A percentile compares a stretch with the other conserved stretches of the same genome.
Evolutionary conservation across 192 early-diverging fungal genomes (phyloP).

Genomic region (Geosiphon pyriformis): DNA sequence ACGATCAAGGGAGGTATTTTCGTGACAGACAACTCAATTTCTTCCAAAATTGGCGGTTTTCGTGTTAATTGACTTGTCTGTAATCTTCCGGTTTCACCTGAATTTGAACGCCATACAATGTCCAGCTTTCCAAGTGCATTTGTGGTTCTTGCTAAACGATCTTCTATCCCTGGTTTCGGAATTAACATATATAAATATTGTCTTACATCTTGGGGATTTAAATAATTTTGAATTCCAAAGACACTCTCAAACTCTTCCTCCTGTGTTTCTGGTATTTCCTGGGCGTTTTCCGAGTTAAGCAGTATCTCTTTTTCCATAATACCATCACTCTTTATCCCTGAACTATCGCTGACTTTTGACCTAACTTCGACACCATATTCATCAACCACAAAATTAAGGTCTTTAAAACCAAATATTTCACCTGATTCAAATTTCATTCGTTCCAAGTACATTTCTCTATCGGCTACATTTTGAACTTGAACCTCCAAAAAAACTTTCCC

Average conservation of each 20-base stretch:
- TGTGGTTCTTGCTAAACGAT: constrained; percentile 59
- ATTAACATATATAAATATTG: constrained; percentile 88
- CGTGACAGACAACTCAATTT: constrained; percentile 58
- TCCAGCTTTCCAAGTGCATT: constrained; percentile 89
- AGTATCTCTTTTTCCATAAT: constrained; percentile 23
- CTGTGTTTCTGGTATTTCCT: neutral
- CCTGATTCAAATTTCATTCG: constrained; percentile 79
- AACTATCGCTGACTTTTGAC: constrained; percentile 11
- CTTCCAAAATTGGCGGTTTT: constrained; percentile 71
- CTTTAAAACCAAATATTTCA: constrained; percentile 62
- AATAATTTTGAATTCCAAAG: constrained; percentile 50
- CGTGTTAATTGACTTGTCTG: constrained; percentile 90
- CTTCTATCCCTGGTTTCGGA: constrained; percentile 51
- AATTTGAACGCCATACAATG: constrained; percentile 89
- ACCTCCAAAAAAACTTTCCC: constrained; percentile 79
- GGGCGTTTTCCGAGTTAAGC: neutral
- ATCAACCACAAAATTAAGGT: constrained; percentile 54
- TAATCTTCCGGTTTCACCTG: constrained; percentile 83
- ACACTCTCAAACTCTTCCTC: constrained; percentile 25
- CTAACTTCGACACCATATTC: constrained; percentile 9
- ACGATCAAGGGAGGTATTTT: constrained; percentile 36
- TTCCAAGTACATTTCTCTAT: constrained; percentile 77
- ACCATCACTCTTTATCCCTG: constrained; percentile 22
- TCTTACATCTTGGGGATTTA: constrained; percentile 75
- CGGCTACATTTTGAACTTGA: constrained; percentile 88